These are phyloP conservation scores for Debaryomyces subglobosus DNA, from an alignment of 1,139 yeast species.

Conservation along the genomic window DNA sequence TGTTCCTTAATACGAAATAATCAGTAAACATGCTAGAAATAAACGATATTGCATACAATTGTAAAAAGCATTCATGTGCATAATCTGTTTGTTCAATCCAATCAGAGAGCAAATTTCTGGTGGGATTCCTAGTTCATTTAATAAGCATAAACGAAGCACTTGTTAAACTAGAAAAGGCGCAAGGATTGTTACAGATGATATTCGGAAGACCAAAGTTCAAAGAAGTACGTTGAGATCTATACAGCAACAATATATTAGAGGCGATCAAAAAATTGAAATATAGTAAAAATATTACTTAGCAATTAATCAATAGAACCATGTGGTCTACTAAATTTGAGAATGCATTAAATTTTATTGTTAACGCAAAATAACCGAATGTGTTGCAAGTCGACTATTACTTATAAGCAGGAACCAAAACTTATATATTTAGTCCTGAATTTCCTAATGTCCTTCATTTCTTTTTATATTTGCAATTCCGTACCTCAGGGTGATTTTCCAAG, in stretches of 20 bases:
- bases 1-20: not conserved
- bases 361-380: slow-evolving; percentile 1
- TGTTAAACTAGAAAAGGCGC: not conserved
- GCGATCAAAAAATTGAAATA: not conserved
- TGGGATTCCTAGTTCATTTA: not conserved
- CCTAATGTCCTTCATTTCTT: not conserved
- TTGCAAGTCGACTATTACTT: not conserved
- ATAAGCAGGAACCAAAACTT: not conserved
- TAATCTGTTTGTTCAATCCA: not conserved
- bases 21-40: not conserved
- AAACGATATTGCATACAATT: not conserved
- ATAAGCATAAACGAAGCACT: no score
- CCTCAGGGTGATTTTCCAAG: not conserved
- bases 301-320: not conserved
- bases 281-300: not conserved
- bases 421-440: not conserved
- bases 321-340: not conserved
- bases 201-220: not conserved
- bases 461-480: not conserved
- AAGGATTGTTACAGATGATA: not conserved
- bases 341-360: not conserved
- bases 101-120: not conserved
- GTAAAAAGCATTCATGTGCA: not conserved
- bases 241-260: not conserved
- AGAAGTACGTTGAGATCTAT: not conserved